These are phyloP conservation scores for Colletotrichum graminicola DNA, from an alignment of 2,329 filamentous ascomycete species.

Conservation along the genomic window DNA sequence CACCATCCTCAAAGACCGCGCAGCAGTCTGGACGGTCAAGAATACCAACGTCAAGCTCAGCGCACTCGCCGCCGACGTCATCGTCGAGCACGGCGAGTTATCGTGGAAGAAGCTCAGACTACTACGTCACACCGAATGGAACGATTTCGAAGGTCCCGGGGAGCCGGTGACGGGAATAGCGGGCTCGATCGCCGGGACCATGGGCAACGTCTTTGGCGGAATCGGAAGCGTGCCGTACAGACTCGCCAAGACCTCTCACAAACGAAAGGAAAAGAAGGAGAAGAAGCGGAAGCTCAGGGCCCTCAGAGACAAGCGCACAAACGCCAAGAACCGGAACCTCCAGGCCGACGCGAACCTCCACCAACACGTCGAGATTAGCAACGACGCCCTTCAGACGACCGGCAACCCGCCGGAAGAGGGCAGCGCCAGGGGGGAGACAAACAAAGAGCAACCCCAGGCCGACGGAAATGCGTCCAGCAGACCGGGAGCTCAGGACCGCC, in stretches of 20 bases:
- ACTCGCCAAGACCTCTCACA: conserved; percentile 69
- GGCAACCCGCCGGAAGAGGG: conserved; percentile 7
- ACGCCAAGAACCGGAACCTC: conserved; percentile 25
- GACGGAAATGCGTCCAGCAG: conserved; percentile 20
- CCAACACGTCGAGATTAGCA: conserved; percentile 40
- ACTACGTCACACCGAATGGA: conserved; percentile 78
- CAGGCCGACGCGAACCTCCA: conserved; percentile 34
- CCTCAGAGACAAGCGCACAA: conserved; percentile 44
- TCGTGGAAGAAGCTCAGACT: conserved; percentile 74
- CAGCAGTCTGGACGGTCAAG: conserved; percentile 76
- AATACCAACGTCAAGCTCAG: conserved; percentile 71
- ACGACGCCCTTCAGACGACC: conserved; percentile 8
- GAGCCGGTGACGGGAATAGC: conserved; percentile 77
- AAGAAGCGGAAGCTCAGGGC: conserved; percentile 60
- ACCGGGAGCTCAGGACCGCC: conserved; percentile 27
- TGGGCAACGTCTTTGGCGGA: conserved; percentile 71
- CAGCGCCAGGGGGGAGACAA: conserved; percentile 14
- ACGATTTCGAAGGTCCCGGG: conserved; percentile 81
- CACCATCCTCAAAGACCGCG: conserved; percentile 71
- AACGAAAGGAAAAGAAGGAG: conserved; percentile 63
- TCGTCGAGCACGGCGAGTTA: conserved; percentile 71
- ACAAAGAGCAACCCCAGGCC: conserved; percentile 18
- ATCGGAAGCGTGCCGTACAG: conserved; percentile 73
- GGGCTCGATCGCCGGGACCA: conserved; percentile 69
- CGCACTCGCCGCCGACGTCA: conserved; percentile 73